Base-by-base conservation (phyloP, 202 grass and related monocot genomes). In the Sporobolus alterniflorus region DNA sequence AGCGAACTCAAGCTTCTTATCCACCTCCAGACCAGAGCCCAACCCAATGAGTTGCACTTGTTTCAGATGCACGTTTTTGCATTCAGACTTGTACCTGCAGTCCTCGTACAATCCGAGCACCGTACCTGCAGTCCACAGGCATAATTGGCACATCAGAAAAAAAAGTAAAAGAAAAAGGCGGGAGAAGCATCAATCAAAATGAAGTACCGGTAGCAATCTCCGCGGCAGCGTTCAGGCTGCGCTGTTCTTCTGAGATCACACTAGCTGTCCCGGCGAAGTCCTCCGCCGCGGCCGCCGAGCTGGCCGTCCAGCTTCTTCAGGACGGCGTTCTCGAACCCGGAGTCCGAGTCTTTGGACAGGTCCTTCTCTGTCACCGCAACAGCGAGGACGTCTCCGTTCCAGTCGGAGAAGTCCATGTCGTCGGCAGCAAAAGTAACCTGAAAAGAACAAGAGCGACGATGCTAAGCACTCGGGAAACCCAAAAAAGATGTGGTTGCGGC, bases 341-440 rank as follows among this genome's bases (percentile, higher is more conserved):
- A 94, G 86, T 90, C 83, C 1, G 89, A 67, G 0, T 91, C 96
- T 75, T 92, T 99, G 18, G 81, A 84, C 73, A 99, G 88, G 72
- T 99, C 96, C 66, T 96, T 96, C 69, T 99, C 96, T 3, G 96
- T 90, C 52, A 99, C 96, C 5, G 91, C 96, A 13, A 99, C 83
- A 8, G 87, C 81, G 43, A 98, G 93, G 32, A 98, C 75, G 61
- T 98, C 96, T 36, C 96, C 96, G 70, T 94, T 94, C 93, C 93
- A 99, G 24, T 92, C 89, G 3, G 83, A 89, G 88, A 90, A 90
- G 59, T 96, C 87, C 40, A 90, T 20, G 49, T 92, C 91, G 57
- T 96, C 90, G 0, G 89, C 91, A 6, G 93, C 76, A 54, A 99
- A 99, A 5, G 74, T 69, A 66, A 99, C 79, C 96, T 99, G 15